Conservation (phyloP, 2,329 filamentous ascomycete genomes). For the Lachnellula arida region DNA sequence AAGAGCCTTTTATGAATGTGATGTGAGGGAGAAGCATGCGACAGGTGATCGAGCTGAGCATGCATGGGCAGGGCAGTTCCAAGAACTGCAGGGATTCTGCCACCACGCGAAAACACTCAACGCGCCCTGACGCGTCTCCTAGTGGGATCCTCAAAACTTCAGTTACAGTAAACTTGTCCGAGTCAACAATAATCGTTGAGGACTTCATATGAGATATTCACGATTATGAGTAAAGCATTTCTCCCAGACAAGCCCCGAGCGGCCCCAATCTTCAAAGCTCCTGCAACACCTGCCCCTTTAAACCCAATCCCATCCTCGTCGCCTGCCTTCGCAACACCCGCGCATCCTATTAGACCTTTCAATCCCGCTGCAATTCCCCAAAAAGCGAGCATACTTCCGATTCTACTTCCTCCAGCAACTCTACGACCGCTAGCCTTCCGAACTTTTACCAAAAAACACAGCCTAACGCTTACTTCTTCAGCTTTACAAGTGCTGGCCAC, state of each 20-base stretch:
- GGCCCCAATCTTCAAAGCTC: slow-evolving; percentile 27
- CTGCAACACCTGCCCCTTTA: slow-evolving; percentile 21
- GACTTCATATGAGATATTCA: not conserved
- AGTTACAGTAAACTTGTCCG: not conserved
- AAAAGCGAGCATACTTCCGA: slow-evolving; percentile 63
- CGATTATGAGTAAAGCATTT: slow-evolving; percentile 25
- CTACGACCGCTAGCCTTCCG: slow-evolving; percentile 88
- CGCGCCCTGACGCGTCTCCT: slow-evolving; percentile 16
- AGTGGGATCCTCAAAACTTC: not conserved
- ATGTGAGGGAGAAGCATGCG: slow-evolving; percentile 8
- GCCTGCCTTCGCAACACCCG: slow-evolving; percentile 82
- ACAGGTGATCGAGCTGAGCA: slow-evolving; percentile 5
- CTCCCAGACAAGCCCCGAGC: slow-evolving; percentile 22
- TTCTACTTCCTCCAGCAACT: slow-evolving; percentile 81
- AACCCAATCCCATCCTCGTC: slow-evolving; percentile 81
- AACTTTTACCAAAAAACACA: slow-evolving; percentile 96
- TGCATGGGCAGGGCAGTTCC: not conserved
- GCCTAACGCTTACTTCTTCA: slow-evolving; percentile 82
- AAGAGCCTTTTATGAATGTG: not conserved
- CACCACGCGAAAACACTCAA: slow-evolving; percentile 9
- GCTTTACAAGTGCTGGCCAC: slow-evolving; percentile 78
- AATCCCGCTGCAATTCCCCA: slow-evolving; percentile 19
- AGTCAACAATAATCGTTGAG: not conserved
- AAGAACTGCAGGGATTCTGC: not conserved
- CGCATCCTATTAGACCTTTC: slow-evolving; percentile 69